Evolutionary conservation across 1,139 yeast genomes (phyloP).

Genomic region (Diutina pseudorugosa): DNA sequence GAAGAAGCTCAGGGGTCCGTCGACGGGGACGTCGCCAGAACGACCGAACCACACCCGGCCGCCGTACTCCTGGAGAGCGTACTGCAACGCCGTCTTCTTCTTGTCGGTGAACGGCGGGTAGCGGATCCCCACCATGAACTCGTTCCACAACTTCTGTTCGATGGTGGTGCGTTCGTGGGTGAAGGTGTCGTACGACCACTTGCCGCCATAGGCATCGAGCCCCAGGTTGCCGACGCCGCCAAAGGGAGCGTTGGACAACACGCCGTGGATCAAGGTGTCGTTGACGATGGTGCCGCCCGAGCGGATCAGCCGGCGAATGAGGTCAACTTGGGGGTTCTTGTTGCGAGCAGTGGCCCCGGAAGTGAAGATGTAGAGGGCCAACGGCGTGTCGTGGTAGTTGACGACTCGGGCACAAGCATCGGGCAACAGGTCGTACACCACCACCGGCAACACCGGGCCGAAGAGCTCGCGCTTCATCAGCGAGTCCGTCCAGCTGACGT

Average conservation of each 20-base stretch:
- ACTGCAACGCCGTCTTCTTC: slow-evolving; percentile 19
- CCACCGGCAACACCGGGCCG: slow-evolving; percentile 76
- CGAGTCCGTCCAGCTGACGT: slow-evolving; percentile 53
- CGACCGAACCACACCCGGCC: slow-evolving; percentile 26
- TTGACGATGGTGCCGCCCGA: slow-evolving; percentile 69
- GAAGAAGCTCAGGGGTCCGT: slow-evolving; percentile 25
- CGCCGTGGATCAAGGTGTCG: slow-evolving; percentile 67
- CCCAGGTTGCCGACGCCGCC: slow-evolving; percentile 92
- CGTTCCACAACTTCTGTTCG: slow-evolving; percentile 59
- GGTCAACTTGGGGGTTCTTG: slow-evolving; percentile 36
- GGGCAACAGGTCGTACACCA: slow-evolving; percentile 39
- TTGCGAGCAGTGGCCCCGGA: slow-evolving; percentile 20
- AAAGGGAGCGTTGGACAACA: slow-evolving; percentile 64
- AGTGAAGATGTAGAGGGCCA: slow-evolving; percentile 72
- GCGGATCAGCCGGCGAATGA: slow-evolving; percentile 41
- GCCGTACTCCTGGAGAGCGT: slow-evolving; percentile 17
- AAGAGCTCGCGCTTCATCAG: slow-evolving; percentile 71
- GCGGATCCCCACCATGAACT: slow-evolving; percentile 42
- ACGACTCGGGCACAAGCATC: slow-evolving; percentile 37
- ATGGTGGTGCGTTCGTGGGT: slow-evolving; percentile 66
- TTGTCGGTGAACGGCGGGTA: slow-evolving; percentile 51
- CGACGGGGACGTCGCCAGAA: slow-evolving; percentile 20
- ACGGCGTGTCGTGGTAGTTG: slow-evolving; percentile 65
- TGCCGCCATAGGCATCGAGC: slow-evolving; percentile 71
- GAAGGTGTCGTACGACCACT: slow-evolving; percentile 57